phyloP scores from a whole-genome alignment of 2,329 filamentous ascomycete species.

The Arthrobotrys sphaeroides region DNA sequence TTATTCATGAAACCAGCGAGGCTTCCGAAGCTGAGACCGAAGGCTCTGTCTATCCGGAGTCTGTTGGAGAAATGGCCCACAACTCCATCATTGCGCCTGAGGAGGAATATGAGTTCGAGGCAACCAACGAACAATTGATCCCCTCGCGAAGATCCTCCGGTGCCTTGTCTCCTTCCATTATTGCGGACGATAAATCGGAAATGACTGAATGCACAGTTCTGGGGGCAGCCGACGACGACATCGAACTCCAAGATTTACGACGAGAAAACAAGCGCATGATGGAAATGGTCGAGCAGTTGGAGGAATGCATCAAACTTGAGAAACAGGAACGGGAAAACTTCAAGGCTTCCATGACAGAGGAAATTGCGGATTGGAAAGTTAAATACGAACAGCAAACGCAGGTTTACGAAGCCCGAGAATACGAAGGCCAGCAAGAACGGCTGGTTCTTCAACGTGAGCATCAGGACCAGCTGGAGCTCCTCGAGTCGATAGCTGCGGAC shows the following conservation, averaged over 20 bases:
- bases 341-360: conserved; percentile 29
- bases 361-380: conserved; percentile 44
- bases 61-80: conserved; percentile 30
- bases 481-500: conserved; percentile 51
- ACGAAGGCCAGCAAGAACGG: conserved; percentile 45
- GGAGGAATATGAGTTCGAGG: conserved; percentile 38
- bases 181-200: conserved; percentile 75
- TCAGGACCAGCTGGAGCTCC: conserved; percentile 46
- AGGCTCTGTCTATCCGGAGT: conserved; percentile 49
- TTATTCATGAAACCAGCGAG: conserved; percentile 72
- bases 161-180: conserved; percentile 31
- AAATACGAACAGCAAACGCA: conserved; percentile 36
- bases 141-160: conserved; percentile 45
- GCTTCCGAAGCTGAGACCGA: conserved; percentile 52
- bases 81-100: conserved; percentile 19
- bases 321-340: conserved; percentile 50
- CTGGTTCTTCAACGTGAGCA: conserved; percentile 47
- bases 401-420: conserved; percentile 37
- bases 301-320: conserved; percentile 50
- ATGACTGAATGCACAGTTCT: conserved; percentile 62
- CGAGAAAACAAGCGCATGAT: conserved; percentile 50
- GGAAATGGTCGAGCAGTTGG: conserved; percentile 49
- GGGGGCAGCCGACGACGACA: conserved; percentile 51
- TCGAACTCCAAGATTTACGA: conserved; percentile 41
- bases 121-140: conserved; percentile 36